These are phyloP conservation scores for Ampelocalamus luodianensis DNA, from an alignment of 176 grass and related monocot species.

Conservation along the genomic window DNA sequence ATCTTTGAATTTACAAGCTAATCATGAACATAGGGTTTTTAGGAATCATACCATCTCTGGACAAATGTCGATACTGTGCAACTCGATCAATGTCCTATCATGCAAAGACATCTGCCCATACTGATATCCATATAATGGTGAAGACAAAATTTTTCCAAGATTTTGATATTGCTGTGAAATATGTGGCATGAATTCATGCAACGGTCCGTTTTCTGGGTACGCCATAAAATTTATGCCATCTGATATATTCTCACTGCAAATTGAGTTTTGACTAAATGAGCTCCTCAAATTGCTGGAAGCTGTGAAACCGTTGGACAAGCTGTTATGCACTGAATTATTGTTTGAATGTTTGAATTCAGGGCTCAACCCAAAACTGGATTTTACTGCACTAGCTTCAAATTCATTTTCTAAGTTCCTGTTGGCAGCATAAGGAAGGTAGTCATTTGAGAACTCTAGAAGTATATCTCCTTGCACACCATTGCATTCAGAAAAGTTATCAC, in stretches of 20 bases:
- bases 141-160: slow-evolving; percentile 43
- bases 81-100: slow-evolving; percentile 70
- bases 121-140: slow-evolving; percentile 50
- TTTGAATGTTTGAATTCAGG: slow-evolving; percentile 52
- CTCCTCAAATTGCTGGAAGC: slow-evolving; percentile 55
- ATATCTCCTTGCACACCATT: slow-evolving; percentile 42
- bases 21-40: slow-evolving; percentile 21
- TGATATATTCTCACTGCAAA: slow-evolving; percentile 53
- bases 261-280: slow-evolving; percentile 49
- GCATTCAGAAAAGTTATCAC: slow-evolving; percentile 46
- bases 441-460: slow-evolving; percentile 50
- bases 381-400: slow-evolving; percentile 28
- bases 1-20: slow-evolving; percentile 33
- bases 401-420: slow-evolving; percentile 51
- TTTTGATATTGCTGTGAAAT: slow-evolving; percentile 40
- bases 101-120: slow-evolving; percentile 70
- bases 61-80: slow-evolving; percentile 66
- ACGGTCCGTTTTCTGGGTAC: slow-evolving; percentile 46
- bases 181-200: slow-evolving; percentile 42
- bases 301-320: slow-evolving; percentile 56
- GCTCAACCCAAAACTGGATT: slow-evolving; percentile 40
- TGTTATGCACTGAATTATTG: slow-evolving; percentile 36
- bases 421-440: slow-evolving; percentile 43
- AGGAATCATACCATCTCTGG: slow-evolving; percentile 58
- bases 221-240: slow-evolving; percentile 39